Evolutionary conservation across 2,329 filamentous ascomycete genomes (phyloP), one percentile per base, ranked within the genome.

Genomic region (Diaporthe humulicola): DNA sequence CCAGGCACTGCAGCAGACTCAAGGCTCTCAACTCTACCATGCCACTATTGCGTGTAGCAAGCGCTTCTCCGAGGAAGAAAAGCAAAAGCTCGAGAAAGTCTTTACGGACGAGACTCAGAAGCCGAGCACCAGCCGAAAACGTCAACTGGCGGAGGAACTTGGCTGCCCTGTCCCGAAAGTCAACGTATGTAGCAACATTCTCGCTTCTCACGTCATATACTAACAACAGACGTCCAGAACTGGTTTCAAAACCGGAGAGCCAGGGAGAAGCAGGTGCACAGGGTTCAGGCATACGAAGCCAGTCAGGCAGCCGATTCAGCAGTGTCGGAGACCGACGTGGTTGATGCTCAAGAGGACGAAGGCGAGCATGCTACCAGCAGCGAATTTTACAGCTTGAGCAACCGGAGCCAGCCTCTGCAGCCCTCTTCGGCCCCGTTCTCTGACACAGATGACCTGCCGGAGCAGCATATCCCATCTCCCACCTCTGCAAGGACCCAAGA

Each of bases 241-340:
- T 93, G 91, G 91, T 93, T 93, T 79, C 91, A 93, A 78, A 93
- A 93, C 80, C 86, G 91, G 75, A 87, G 91, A 70, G 91, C 91
- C 71, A 90, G 91, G 82, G 90, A 90, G 77, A 92, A 92, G 87
- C 91, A 92, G 80, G 89, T 92, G 81, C 89, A 87, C 79, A 91
- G 91, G 77, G 84, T 87, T 58, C 85, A 86, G 73, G 87, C 87
- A 72, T 86, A 87, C 76, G 87, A 89, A 77, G 86, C 86, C 30
- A 83, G 83, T 30, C 84, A 85, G 72, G 82, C 82, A 19, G 82
- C 82, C 58, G 85, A 86, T 75, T 82, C 82, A 70, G 79, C 81
- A 7, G 76, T 78, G 38, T 83, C 84, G 14, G 85, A 85, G 54
- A 79, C 83, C 36, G 80, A 80, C 45, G 54, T 54, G n/a, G 30